Conservation (phyloP, 2,329 filamentous ascomycete genomes). For the Nannizziopsis barbatae region DNA sequence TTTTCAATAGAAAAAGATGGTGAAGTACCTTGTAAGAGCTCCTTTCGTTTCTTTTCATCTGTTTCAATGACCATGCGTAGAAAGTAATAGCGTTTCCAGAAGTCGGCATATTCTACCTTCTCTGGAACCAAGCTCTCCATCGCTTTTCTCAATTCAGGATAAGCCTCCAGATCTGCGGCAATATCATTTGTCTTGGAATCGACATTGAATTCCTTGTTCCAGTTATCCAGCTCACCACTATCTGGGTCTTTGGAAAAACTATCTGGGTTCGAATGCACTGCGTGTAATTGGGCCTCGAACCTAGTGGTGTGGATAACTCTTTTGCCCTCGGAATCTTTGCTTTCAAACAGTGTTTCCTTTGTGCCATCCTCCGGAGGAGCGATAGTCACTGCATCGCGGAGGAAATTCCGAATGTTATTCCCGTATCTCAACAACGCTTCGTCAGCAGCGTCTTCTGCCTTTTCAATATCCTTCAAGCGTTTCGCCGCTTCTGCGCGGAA, state of each 20-base stretch:
- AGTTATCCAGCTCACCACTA: slow-evolving; percentile 61
- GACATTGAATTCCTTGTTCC: slow-evolving; percentile 63
- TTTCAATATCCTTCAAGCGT: slow-evolving; percentile 76
- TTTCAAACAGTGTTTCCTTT: slow-evolving; percentile 60
- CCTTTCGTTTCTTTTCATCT: slow-evolving; percentile 75
- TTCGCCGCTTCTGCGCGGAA: slow-evolving; percentile 68
- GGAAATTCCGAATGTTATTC: slow-evolving; percentile 74
- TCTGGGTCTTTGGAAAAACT: slow-evolving; percentile 74
- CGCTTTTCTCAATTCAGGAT: slow-evolving; percentile 68
- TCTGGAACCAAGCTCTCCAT: slow-evolving; percentile 98
- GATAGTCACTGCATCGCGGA: slow-evolving; percentile 81
- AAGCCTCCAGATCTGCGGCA: slow-evolving; percentile 68
- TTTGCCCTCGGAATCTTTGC: slow-evolving; percentile 78
- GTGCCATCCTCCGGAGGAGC: slow-evolving; percentile 50
- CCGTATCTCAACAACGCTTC: slow-evolving; percentile 90
- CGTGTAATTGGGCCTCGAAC: slow-evolving; percentile 90
- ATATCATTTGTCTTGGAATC: slow-evolving; percentile 79
- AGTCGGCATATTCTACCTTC: slow-evolving; percentile 73
- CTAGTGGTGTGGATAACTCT: slow-evolving; percentile 88
- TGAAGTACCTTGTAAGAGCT: slow-evolving; percentile 73
- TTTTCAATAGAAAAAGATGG: not conserved
- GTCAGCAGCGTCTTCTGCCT: slow-evolving; percentile 89
- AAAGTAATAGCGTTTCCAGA: slow-evolving; percentile 96
- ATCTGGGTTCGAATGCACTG: slow-evolving; percentile 75
- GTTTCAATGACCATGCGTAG: slow-evolving; percentile 84